Evolutionary conservation across 768 basidiomycete genomes (phyloP).

Genomic region (Hygrocybe coccinea): DNA sequence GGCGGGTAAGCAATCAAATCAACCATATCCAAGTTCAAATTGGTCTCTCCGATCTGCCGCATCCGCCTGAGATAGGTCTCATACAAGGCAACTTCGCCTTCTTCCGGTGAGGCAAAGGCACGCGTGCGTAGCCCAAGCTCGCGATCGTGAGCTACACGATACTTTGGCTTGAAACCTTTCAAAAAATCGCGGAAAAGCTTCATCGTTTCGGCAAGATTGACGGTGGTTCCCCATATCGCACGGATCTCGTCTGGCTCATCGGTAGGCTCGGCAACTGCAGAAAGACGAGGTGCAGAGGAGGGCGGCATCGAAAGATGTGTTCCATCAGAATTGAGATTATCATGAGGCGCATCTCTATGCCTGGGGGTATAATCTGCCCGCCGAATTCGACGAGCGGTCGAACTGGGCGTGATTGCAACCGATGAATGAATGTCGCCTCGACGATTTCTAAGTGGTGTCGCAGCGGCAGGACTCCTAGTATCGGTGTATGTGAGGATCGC

Average conservation of each 20-base stretch:
- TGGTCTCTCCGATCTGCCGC: constrained; percentile 88
- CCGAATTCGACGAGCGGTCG: constrained; percentile 38
- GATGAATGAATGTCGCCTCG: constrained; percentile 93
- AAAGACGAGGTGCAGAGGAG: constrained; percentile 53
- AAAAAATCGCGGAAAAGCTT: constrained; percentile 84
- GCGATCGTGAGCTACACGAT: constrained; percentile 69
- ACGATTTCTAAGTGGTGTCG: constrained; percentile 63
- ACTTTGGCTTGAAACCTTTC: constrained; percentile 89
- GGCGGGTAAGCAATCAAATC: constrained; percentile 86
- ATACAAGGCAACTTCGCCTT: constrained; percentile 68
- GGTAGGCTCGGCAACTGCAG: constrained; percentile 55
- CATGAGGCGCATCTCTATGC: constrained; percentile 26
- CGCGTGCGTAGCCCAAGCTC: constrained; percentile 51
- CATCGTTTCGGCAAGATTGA: constrained; percentile 89
- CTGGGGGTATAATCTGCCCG: constrained; percentile 21
- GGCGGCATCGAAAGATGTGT: constrained; percentile 51
- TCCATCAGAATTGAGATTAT: constrained; percentile 56
- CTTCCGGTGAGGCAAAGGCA: constrained; percentile 53
- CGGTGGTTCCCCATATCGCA: constrained; percentile 97
- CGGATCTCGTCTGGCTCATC: constrained; percentile 81
- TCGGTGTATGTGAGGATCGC: neutral
- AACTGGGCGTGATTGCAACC: constrained; percentile 49
- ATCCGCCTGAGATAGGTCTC: constrained; percentile 78
- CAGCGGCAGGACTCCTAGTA: constrained; percentile 46
- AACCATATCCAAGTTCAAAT: constrained; percentile 83